Percentiles rank a stretch among this genome's conserved stretches.
phyloP scores from a whole-genome alignment of 208 protist species.

The Strigomonas culicis region DNA sequence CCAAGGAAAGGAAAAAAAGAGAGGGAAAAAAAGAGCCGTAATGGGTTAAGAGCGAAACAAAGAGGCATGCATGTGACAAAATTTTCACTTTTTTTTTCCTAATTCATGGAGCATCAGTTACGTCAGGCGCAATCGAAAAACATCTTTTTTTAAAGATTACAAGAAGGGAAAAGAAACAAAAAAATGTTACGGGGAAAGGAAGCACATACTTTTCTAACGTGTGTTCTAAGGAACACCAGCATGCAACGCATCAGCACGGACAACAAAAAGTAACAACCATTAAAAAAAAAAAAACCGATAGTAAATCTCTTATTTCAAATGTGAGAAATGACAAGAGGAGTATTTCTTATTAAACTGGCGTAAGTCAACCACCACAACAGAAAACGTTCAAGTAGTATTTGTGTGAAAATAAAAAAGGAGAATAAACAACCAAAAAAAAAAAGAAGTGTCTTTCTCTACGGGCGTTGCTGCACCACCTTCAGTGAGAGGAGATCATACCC shows the following conservation, averaged over 20 bases:
- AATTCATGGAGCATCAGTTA: background rate
- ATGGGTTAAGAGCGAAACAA: conserved; percentile 1
- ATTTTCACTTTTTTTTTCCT: no score
- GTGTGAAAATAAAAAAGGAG: background rate
- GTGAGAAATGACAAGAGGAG: no score
- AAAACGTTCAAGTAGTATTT: background rate
- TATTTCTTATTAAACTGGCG: background rate
- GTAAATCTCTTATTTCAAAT: no score
- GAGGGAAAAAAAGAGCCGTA: background rate
- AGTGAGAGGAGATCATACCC: background rate
- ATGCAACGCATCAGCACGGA: background rate
- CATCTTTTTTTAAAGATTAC: background rate
- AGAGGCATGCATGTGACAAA: conserved; percentile 10
- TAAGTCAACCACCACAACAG: background rate
- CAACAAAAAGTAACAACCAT: no score
- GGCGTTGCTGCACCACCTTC: background rate
- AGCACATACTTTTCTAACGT: no score
- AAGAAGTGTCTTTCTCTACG: background rate
- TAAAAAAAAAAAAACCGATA: no score
- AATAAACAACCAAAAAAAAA: background rate
- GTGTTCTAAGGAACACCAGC: no score
- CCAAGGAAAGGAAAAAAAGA: conserved; percentile 12
- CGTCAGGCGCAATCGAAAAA: conserved; percentile 2
- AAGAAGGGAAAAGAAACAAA: conserved; percentile 1
- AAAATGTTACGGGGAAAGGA: background rate